Evolutionary conservation across 371 early-diverging fungal genomes (phyloP), one percentile per base, ranked within the genome.

Genomic region (Apophysomyces trapeziformis): DNA sequence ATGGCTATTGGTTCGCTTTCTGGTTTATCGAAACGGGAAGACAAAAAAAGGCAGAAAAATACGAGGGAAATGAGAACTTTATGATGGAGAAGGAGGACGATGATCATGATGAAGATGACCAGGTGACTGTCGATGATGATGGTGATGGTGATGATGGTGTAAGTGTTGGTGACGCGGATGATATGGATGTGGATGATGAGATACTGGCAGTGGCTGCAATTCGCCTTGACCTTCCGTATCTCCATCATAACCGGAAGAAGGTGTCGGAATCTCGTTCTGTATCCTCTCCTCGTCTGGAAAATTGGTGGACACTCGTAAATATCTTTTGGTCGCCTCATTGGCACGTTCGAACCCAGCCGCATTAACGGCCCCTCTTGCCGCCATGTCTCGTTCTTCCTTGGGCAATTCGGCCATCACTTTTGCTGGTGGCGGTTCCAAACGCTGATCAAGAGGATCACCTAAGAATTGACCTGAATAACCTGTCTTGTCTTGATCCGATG

Each of bases 221-320:
- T 41, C 41, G 1, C 41, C 13, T 13, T 41, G 54, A 16, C 63
- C 68, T 46, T 70, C 65, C 12, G 66, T 62, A 43, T 66, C 66
- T 8, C 65, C 70, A 14, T 65, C 66, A 50, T 66, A 70, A 4
- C 66, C 65, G n/a, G 66, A 70, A 63, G 65, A 66, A 21, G 66
- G 66, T 13, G 65, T 66, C 1, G 69, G 69, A 7, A 72, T 65
- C 56, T 65, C 67, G 35, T 58, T 54, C 60, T 66, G 26, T 57
- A 58, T 36, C 38, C 56, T 56, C 32, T 54, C 47, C 26, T 57
- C 38, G 38, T 39, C 26, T 18, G 39, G 57, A n/a, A 50, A 38
- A 18, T 54, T 56, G 36, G 63, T 56, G 16, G 50, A 57, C 56
- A 63, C 38, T 26, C 38, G 56, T 16, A 54, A 3, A 7, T 35